These are phyloP conservation scores for Wickerhamiella brachini DNA, from an alignment of 805 yeast genomes.

Conservation along the genomic window DNA sequence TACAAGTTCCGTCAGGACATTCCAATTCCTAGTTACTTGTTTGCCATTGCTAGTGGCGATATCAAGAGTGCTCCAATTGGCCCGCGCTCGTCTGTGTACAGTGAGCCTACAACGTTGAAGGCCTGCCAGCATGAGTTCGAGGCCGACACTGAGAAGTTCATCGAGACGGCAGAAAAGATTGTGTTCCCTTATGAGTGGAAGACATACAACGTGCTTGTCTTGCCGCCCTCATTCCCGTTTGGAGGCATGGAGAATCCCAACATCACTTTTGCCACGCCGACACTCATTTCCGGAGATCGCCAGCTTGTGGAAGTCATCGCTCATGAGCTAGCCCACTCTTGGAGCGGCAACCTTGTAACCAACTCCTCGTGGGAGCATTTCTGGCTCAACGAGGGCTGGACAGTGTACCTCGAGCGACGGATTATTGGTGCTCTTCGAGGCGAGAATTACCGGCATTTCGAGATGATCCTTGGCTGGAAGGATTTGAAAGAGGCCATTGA, in stretches of 20 bases:
- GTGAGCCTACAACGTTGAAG: constrained; percentile 56
- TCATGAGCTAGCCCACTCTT: constrained; percentile 84
- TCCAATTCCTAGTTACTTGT: constrained; percentile 75
- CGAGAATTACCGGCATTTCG: constrained; percentile 61
- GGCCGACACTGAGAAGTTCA: constrained; percentile 62
- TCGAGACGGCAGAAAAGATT: constrained; percentile 59
- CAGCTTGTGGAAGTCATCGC: constrained; percentile 83
- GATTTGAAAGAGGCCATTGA: constrained; percentile 52
- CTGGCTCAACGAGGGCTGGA: constrained; percentile 95
- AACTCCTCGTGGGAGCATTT: constrained; percentile 88
- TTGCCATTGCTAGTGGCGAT: constrained; percentile 79
- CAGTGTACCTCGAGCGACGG: constrained; percentile 79
- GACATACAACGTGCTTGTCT: constrained; percentile 63
- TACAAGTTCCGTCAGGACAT: constrained; percentile 56
- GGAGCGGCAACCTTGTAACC: constrained; percentile 86
- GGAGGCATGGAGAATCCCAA: constrained; percentile 96
- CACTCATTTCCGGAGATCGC: constrained; percentile 70
- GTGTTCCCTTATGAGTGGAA: constrained; percentile 78
- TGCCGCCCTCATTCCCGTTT: constrained; percentile 68
- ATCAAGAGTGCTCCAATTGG: constrained; percentile 55
- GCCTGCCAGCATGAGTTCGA: constrained; percentile 70
- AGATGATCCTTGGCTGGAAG: constrained; percentile 81
- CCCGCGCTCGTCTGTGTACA: constrained; percentile 72
- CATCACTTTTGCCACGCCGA: constrained; percentile 82
- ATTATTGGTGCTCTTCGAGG: constrained; percentile 70